phyloP scores from a whole-genome alignment of 257 asterid genomes.

The Solanum dulcamara region DNA sequence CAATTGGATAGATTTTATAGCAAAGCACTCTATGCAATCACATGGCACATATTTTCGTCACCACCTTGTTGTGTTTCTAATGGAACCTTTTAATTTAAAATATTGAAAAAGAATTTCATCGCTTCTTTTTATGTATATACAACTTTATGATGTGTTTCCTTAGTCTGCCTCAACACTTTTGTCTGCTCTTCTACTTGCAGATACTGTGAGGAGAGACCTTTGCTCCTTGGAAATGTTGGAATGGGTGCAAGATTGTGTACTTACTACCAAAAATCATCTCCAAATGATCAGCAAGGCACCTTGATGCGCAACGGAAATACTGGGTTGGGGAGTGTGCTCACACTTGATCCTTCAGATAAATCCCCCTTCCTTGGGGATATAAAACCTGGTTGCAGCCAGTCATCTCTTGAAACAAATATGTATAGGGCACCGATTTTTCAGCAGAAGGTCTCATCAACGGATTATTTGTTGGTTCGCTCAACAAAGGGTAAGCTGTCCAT shows the following conservation, averaged over 20 bases:
- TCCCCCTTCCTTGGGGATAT: conserved; percentile 98
- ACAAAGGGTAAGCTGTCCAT: conserved; percentile 97
- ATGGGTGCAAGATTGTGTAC: conserved; percentile 99
- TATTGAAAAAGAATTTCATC: not conserved
- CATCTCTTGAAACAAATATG: conserved; percentile 95
- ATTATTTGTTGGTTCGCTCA: conserved; percentile 90
- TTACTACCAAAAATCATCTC: conserved; percentile 72
- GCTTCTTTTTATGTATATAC: not conserved
- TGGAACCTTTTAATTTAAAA: not conserved
- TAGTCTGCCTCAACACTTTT: not conserved
- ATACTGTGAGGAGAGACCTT: conserved; percentile 97
- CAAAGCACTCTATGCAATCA: not conserved
- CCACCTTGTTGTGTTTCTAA: not conserved
- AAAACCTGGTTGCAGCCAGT: conserved; percentile 81
- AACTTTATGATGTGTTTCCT: not conserved
- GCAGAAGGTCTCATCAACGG: conserved; percentile 81
- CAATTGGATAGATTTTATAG: not conserved
- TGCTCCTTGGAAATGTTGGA: conserved; percentile 88
- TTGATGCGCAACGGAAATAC: conserved; percentile 61
- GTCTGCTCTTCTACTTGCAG: conserved; percentile 26
- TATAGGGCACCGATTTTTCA: conserved; percentile 89
- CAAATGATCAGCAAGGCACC: conserved; percentile 68
- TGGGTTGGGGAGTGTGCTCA: conserved; percentile 70
- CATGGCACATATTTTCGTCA: not conserved
- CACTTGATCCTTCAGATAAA: conserved; percentile 93